phyloP scores from a whole-genome alignment of 2,329 filamentous ascomycete genomes.

The Botrytis sinoallii region DNA sequence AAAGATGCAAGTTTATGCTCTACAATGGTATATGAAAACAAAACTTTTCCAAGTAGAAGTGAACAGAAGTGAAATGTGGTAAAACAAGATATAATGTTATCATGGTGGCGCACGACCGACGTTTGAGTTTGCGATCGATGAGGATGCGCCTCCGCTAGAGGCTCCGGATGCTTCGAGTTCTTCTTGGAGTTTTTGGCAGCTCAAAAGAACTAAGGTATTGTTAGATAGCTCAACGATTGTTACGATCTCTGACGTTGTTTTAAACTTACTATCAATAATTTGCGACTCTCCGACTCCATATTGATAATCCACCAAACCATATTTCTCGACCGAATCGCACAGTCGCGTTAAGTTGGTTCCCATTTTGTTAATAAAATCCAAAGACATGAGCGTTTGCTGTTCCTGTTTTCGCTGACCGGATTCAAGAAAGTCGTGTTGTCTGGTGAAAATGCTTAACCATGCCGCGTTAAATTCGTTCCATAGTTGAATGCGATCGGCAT shows the following conservation, averaged over 20 bases:
- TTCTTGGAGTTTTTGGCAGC: slow-evolving; percentile 53
- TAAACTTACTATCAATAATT: slow-evolving; percentile 53
- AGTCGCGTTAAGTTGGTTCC: slow-evolving; percentile 77
- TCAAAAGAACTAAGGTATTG: slow-evolving; percentile 45
- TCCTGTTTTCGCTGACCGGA: slow-evolving; percentile 32
- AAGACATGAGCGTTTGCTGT: slow-evolving; percentile 62
- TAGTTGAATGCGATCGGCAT: slow-evolving; percentile 73
- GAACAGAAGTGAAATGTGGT: slow-evolving; percentile 5
- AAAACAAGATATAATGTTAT: slow-evolving; percentile 15
- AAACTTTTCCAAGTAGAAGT: not conserved
- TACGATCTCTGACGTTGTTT: not conserved
- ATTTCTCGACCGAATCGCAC: slow-evolving; percentile 82
- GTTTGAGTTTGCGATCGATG: slow-evolving; percentile 18
- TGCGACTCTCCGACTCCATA: slow-evolving; percentile 95
- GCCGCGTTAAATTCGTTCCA: slow-evolving; percentile 95
- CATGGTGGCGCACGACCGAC: slow-evolving; percentile 32
- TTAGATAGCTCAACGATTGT: not conserved
- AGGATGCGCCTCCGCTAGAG: slow-evolving; percentile 10
- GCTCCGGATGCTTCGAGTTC: slow-evolving; percentile 33
- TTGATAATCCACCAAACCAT: slow-evolving; percentile 95
- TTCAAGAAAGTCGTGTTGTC: slow-evolving; percentile 72
- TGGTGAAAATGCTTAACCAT: slow-evolving; percentile 81
- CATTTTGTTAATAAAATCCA: slow-evolving; percentile 71
- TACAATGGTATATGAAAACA: slow-evolving; percentile 12
- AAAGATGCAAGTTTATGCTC: slow-evolving; percentile 10